phyloP scores from a whole-genome alignment of 208 protist genomes.

The Porcisia deanei region DNA sequence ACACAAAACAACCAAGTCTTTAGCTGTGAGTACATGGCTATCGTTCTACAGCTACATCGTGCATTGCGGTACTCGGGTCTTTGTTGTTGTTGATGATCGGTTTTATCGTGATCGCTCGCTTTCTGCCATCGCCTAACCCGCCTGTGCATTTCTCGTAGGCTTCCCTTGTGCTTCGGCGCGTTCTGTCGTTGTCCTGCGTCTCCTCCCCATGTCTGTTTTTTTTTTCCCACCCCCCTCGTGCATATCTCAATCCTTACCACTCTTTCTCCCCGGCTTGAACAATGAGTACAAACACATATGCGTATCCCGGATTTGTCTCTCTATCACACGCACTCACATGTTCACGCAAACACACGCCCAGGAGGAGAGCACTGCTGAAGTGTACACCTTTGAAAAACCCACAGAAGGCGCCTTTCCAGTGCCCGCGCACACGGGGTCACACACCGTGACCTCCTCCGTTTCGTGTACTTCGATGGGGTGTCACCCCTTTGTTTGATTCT shows the following conservation, averaged over 20 bases:
- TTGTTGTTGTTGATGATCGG: background rate
- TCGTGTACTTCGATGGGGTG: background rate
- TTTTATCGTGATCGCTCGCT: background rate
- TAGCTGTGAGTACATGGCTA: background rate
- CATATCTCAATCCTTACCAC: background rate
- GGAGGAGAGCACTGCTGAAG: background rate
- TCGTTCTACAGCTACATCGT: background rate
- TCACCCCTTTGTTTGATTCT: background rate
- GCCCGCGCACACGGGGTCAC: too few relatives aligned
- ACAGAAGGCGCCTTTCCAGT: background rate
- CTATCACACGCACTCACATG: too few relatives aligned
- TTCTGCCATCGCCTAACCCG: background rate
- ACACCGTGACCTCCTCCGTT: background rate
- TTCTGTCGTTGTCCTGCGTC: background rate
- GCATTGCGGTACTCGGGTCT: background rate
- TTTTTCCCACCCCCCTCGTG: too few relatives aligned
- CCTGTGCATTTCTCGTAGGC: background rate
- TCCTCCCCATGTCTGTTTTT: background rate
- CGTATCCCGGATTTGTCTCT: background rate
- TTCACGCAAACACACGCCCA: background rate
- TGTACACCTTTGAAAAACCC: background rate
- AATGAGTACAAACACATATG: background rate
- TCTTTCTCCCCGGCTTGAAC: background rate
- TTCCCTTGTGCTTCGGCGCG: background rate
- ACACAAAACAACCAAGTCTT: background rate